These are phyloP conservation scores for Metrosideros polymorpha DNA, from an alignment of 441 rosid species.

Conservation along the genomic window DNA sequence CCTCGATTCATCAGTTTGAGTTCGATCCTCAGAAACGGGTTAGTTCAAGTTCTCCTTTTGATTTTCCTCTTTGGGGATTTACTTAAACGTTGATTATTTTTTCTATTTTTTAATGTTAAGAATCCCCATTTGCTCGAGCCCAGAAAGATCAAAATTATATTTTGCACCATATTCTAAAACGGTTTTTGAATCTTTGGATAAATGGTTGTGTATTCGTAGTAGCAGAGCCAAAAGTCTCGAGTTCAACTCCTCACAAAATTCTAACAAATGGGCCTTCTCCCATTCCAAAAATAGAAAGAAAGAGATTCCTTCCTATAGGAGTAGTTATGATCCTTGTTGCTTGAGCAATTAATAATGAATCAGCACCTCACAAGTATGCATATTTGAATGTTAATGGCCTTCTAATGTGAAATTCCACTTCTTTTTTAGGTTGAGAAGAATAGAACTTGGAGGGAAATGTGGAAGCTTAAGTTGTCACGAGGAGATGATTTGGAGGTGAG, in stretches of 20 bases:
- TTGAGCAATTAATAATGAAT: neutral
- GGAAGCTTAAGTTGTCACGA: conserved; percentile 44
- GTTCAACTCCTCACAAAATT: neutral
- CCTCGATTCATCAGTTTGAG: neutral
- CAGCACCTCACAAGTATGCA: neutral
- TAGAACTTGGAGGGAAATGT: conserved; percentile 11
- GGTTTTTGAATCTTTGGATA: too few relatives aligned
- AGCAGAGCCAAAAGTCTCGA: neutral
- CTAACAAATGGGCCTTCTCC: neutral
- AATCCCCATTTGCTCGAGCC: neutral
- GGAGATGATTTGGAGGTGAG: conserved; percentile 22
- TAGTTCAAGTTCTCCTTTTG: neutral
- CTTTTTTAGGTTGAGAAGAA: neutral
- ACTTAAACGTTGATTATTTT: too few relatives aligned
- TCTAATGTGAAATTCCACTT: neutral
- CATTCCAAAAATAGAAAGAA: neutral
- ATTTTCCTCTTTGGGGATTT: too few relatives aligned
- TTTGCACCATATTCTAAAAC: too few relatives aligned
- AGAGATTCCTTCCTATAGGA: too few relatives aligned
- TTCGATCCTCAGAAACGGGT: neutral
- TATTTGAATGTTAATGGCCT: neutral
- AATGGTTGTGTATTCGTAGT: too few relatives aligned
- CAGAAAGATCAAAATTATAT: too few relatives aligned
- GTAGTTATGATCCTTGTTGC: too few relatives aligned
- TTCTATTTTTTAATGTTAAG: neutral